Base-by-base conservation (phyloP, 352 stramenopile genomes). In the Thraustochytrium striatum region DNA sequence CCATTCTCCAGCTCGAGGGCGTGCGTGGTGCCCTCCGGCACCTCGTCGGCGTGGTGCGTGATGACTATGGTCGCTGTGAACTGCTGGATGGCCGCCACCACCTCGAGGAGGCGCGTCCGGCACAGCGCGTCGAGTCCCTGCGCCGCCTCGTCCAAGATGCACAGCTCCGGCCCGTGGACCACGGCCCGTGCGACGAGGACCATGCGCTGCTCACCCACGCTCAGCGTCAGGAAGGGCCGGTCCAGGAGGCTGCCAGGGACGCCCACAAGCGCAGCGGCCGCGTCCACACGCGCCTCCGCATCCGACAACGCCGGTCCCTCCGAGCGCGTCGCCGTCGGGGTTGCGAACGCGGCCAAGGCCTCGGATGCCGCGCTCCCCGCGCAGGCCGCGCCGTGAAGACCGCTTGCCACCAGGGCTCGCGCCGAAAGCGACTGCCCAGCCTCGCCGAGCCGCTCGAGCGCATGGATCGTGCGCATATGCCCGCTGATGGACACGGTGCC, bases 21-120 rank as follows among this genome's bases (percentile, higher is more conserved):
- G 68, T 88, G 85, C 28, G 83, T 85, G 79, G 96, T 93, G 61
- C 88, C 91, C 2, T 86, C 83, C 21, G 89, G 86, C 65, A 95
- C 89, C 81, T 97, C 92, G 72, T 97, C 91, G 38, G 93, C 86
- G 81, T 97, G 91, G 83, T 97, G 92, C 52, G 92, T 96, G 57
- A 97, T 94, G 43, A 96, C 88, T 36, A 97, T 86, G 79, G 96
- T 78, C 53, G 90, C 87, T 2, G 87, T 88, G 1, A 85, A 82
- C 38, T 87, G 69, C 47, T 87, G 88, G 32, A 97, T 88, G 39
- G 86, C 78, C 73, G 95, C 85, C 0, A 96, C 81, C 1, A 95
- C 83, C 21, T 79, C 85, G 21, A 96, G 81, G 3, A 96, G 86
- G 30, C 88, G 86, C 44, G 85, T 82, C 9, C 91, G 89, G 70